Evolutionary conservation across 768 basidiomycete genomes (phyloP), one percentile per base, ranked within the genome.

Genomic region (Lentinus tigrinus): DNA sequence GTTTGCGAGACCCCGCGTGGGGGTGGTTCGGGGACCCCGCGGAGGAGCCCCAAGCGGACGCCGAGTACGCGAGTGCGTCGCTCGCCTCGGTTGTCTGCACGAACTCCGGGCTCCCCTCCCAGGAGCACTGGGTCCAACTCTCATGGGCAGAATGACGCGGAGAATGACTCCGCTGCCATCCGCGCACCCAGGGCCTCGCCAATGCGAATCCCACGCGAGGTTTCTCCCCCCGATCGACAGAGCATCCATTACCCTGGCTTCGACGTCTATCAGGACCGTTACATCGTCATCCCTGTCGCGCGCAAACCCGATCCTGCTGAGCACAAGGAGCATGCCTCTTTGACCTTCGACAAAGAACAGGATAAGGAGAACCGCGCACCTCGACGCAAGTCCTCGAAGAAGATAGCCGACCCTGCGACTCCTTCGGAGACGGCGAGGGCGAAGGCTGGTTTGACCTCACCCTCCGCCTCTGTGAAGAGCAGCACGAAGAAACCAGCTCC

Each of bases 221-320:
- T 76, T 19, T 78, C 76, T 23, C 75, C 77, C 27, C 74, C 73
- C 27, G 78, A 86, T 65, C 79, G 78, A 1, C 76, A 79, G 44
- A 87, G 85, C 16, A 74, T 79, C 38, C 87, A 88, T 63, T 87
- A 86, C 67, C 88, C 88, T 13, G 87, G 87, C 16, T 89, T 89
- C 63, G 70, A 73, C 38, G 78, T 88, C 43, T 78, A 80, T 64
- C 79, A 73, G 64, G 87, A 88, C 44, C 52, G 46, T 11, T 64
- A 68, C 57, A 66, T 63, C 34, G 7, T 42, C 21, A 11, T 54
- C 52, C 3, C 28, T 51, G 24, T 46, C 61, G 36, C 51, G 56
- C n/a, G 56, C 44, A 28, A 27, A 39, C 28, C 48, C 39, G 8
- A 16, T 37, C 24, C 27, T 27, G 23, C 23, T 27, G 34, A 48